These are phyloP conservation scores for Stagonosporopsis vannaccii DNA, from an alignment of 2,329 filamentous ascomycete species.

Conservation along the genomic window DNA sequence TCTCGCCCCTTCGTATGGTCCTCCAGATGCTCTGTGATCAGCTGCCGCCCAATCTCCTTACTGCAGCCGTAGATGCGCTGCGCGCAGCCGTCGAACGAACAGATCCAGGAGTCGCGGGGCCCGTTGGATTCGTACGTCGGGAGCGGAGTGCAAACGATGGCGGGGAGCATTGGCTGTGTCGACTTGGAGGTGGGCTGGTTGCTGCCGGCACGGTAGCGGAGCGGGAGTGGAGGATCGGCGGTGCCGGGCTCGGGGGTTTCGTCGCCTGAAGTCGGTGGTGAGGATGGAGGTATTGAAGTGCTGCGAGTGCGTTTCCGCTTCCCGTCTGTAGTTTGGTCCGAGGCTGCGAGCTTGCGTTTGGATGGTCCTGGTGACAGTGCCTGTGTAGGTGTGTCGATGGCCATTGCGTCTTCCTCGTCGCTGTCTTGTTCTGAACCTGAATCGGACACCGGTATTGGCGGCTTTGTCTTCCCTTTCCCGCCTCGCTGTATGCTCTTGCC, in stretches of 20 bases:
- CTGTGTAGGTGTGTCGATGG: constrained; percentile 41
- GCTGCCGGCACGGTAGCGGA: constrained; percentile 30
- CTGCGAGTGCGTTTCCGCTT: constrained; percentile 42
- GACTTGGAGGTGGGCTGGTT: constrained; percentile 13
- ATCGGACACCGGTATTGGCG: constrained; percentile 19
- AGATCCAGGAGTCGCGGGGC: constrained; percentile 71
- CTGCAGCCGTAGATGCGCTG: constrained; percentile 71
- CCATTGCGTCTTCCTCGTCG: constrained; percentile 35
- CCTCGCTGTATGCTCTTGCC: constrained; percentile 31
- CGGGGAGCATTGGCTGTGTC: constrained; percentile 14
- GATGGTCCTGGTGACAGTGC: constrained; percentile 30
- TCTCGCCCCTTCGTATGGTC: constrained; percentile 66
- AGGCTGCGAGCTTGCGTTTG: constrained; percentile 39
- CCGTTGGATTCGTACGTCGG: constrained; percentile 54
- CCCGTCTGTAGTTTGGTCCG: constrained; percentile 22
- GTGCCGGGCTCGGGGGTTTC: constrained; percentile 26
- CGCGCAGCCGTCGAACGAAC: constrained; percentile 68
- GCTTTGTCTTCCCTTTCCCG: constrained; percentile 38
- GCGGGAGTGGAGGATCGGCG: constrained; percentile 32
- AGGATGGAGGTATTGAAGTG: constrained; percentile 28
- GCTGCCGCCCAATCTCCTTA: constrained; percentile 60
- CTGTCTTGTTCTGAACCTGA: constrained; percentile 26
- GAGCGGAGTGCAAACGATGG: constrained; percentile 40
- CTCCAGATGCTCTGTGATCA: constrained; percentile 68
- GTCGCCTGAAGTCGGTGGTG: constrained; percentile 25